A percentile compares a stretch with the other conserved stretches of the same genome.
Evolutionary conservation across 495 filamentous ascomycete species (phyloP).

Genomic region (Xylaria flabelliformis): DNA sequence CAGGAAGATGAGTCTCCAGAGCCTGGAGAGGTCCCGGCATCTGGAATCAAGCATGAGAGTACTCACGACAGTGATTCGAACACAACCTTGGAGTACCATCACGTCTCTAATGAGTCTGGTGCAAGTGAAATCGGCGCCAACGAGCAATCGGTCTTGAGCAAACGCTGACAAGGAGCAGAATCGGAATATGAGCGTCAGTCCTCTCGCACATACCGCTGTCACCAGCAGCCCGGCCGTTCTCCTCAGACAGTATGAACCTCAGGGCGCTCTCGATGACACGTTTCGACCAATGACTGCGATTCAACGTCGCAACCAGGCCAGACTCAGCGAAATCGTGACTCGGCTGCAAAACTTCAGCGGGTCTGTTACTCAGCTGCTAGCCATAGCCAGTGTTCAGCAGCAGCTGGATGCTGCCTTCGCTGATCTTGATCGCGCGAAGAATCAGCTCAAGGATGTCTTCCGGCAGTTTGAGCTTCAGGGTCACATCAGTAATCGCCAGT

Average conservation of each 20-base stretch:
- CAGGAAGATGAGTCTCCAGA: neutral
- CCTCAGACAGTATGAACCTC: neutral
- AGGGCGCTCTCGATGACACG: neutral
- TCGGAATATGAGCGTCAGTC: neutral
- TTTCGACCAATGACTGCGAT: neutral
- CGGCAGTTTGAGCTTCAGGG: conserved; percentile 18
- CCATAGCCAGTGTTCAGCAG: conserved; percentile 20
- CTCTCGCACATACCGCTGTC: neutral
- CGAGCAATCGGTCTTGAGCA: neutral
- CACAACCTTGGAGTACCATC: neutral
- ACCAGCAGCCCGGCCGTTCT: neutral
- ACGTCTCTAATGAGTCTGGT: neutral
- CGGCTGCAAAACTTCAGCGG: conserved; percentile 20
- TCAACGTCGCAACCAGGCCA: conserved; percentile 23
- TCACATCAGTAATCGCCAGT: conserved; percentile 18
- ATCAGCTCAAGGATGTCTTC: conserved; percentile 14
- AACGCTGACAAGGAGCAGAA: conserved; percentile 4
- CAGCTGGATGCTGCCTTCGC: conserved; percentile 8
- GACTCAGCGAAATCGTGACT: neutral
- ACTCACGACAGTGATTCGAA: neutral
- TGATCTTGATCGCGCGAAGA: conserved; percentile 13
- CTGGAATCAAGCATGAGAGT: neutral
- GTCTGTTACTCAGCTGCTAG: conserved; percentile 14
- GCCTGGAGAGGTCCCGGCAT: conserved; percentile 8
- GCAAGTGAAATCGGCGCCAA: neutral